Conservation (phyloP, 345 rosid genomes). For the Brassica napus region Da-Ae NC_063442.1:25949001-25949500, state of each 20-base stretch:
- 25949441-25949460: neutral
- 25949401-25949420: slow-evolving; percentile 14
- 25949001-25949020: neutral
- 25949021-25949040: neutral
- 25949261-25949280: slow-evolving; percentile 99
- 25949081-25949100: slow-evolving; percentile 57
- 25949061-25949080: slow-evolving; percentile 2
- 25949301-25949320: slow-evolving; percentile 87
- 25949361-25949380: slow-evolving; percentile 55
- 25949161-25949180: slow-evolving; percentile 66
- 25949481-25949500: slow-evolving; percentile 71
- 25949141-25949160: slow-evolving; percentile 88
- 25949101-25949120: slow-evolving; percentile 93
- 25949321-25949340: slow-evolving; percentile 86
- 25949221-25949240: slow-evolving; percentile 11
- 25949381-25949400: slow-evolving; percentile 9
- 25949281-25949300: slow-evolving; percentile 96
- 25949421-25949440: slow-evolving; percentile 2
- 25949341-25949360: slow-evolving; percentile 78
- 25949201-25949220: neutral
- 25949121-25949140: slow-evolving; percentile 88
- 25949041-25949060: slow-evolving; percentile 8
- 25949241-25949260: slow-evolving; percentile 86
- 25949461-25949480: slow-evolving; percentile 9
- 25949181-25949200: slow-evolving; percentile 6